These are phyloP conservation scores for Paramyrothecium roridum DNA, from an alignment of 2,329 filamentous ascomycete species.

Conservation along the genomic window DNA sequence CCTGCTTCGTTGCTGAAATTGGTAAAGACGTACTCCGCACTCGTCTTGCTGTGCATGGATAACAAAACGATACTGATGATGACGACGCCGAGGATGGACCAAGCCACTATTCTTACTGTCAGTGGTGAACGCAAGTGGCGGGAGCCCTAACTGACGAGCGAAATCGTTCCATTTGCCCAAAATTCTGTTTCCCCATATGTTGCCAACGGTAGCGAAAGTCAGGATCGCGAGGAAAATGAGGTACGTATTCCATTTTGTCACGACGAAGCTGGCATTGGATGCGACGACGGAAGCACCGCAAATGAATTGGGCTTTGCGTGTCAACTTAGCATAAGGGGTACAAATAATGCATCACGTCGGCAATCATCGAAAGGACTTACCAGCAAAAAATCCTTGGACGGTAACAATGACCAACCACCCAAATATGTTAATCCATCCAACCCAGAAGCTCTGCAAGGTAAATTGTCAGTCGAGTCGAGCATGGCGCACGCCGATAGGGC, in stretches of 20 bases:
- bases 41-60: conserved; percentile 34
- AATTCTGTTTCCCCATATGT: conserved; percentile 37
- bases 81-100: conserved; percentile 37
- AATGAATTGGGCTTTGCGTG: conserved; percentile 35
- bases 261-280: conserved; percentile 31
- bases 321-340: not conserved
- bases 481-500: accelerated
- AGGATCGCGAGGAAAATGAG: conserved; percentile 32
- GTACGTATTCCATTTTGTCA: conserved; percentile 36
- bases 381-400: conserved; percentile 38
- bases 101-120: conserved; percentile 26
- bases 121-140: not conserved
- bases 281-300: conserved; percentile 37
- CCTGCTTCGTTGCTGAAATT: conserved; percentile 41
- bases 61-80: conserved; percentile 41
- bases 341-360: too few relatives aligned
- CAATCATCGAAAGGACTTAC: too few relatives aligned
- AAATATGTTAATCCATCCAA: conserved; percentile 42
- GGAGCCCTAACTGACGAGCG: conserved; percentile 23
- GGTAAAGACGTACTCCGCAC: conserved; percentile 38
- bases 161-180: conserved; percentile 38
- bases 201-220: conserved; percentile 21
- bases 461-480: not conserved
- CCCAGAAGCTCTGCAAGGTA: conserved; percentile 33
- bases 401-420: conserved; percentile 44